Evolutionary conservation across 805 yeast species (phyloP), one percentile per base, ranked within the genome.

Genomic region (Groenewaldozyma tartarivorans): DNA sequence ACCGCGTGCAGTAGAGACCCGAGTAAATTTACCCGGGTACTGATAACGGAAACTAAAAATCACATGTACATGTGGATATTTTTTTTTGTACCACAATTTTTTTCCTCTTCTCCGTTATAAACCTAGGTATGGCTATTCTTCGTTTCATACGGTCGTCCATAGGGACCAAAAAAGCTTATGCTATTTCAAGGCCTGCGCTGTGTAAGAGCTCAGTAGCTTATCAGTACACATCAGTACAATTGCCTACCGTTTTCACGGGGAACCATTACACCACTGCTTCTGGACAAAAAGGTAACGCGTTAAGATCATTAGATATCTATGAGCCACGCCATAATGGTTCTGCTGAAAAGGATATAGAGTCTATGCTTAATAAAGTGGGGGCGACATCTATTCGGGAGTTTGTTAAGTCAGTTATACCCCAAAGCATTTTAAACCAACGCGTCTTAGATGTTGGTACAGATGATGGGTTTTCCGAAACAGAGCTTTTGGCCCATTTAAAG

Each of bases 281-380:
- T 26, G 30, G 13, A 26, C 30, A n/a, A 26, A 11, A 26, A 26
- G n/a, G 13, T 15, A 24, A 20, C 27, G 52, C 47, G 13, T 38
- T 48, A 17, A 41, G 37, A 11, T 71, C 74, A 2, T 67, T 84
- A 43, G 98, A 92, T 57, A 79, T 92, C 1, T 92, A 90, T 61
- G 74, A 82, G 38, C 75, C 94, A 55, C 83, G 97, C 54, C 98
- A 92, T 62, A 67, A 90, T 44, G 98, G 98, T 9, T 51, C 66
- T 5, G 86, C 94, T 19, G 68, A 73, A 11, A 78, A 83, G 0
- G 53, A 49, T 0, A 82, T 81, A 16, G 55, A 62, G 15, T 59
- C 63, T 24, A 86, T 90, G 95, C 69, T 92, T 40, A 45, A 61
- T 2, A 60, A 69, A 7, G 67, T 88, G 40, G 88, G 86, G 1